phyloP scores from a whole-genome alignment of 768 basidiomycete genomes.

The Rhodotorula toruloides region DNA sequence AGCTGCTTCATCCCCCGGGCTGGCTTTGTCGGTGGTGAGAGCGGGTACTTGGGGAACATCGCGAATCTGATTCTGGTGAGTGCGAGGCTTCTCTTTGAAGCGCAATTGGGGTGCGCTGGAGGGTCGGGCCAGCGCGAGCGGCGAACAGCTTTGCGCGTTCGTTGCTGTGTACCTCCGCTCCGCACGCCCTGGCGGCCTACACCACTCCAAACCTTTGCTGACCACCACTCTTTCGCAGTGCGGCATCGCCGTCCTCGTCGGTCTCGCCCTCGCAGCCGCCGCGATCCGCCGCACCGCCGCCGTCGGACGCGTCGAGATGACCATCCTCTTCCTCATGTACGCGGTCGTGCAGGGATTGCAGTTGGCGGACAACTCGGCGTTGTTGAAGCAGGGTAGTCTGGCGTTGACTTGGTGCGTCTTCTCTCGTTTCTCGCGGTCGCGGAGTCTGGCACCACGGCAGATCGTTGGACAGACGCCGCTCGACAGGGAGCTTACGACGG shows the following conservation, averaged over 20 bases:
- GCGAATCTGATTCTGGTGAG: conserved; percentile 77
- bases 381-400: conserved; percentile 22
- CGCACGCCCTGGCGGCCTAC: not conserved
- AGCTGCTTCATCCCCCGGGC: conserved; percentile 68
- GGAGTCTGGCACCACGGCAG: not conserved
- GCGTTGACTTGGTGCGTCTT: conserved; percentile 23
- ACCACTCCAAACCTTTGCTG: not conserved
- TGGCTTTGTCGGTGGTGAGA: conserved; percentile 54
- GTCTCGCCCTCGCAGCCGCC: conserved; percentile 57
- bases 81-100: not conserved
- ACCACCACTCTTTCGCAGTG: not conserved
- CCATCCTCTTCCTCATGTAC: conserved; percentile 45
- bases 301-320: conserved; percentile 58
- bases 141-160: no score
- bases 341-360: conserved; percentile 39
- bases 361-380: conserved; percentile 36
- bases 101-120: no score
- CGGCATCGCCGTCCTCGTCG: conserved; percentile 62
- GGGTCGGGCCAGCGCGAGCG: no score
- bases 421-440: not conserved
- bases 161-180: no score
- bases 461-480: no score
- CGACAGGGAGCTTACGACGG: no score
- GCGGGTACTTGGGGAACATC: conserved; percentile 62
- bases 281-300: conserved; percentile 73